Percentiles rank a stretch among this genome's conserved stretches.
Evolutionary conservation across 2,329 filamentous ascomycete species (phyloP).

Genomic region (Alternaria ethzedia): DNA sequence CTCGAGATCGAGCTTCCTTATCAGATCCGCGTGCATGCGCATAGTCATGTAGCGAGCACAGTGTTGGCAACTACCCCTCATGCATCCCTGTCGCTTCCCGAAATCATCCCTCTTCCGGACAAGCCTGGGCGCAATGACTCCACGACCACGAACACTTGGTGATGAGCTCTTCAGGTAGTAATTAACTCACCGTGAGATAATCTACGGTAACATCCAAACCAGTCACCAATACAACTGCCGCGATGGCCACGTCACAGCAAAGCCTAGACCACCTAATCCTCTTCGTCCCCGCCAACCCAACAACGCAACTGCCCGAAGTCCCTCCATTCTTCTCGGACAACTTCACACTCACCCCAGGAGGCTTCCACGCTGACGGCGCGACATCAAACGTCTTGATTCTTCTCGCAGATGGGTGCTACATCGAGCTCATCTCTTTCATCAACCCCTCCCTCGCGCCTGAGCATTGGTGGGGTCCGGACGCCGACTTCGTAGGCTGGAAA

Average conservation of each 20-base stretch:
- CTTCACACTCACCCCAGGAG: slow-evolving; percentile 67
- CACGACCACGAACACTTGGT: not conserved
- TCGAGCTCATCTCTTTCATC: slow-evolving; percentile 71
- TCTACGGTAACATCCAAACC: no score
- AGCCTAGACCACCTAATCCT: slow-evolving; percentile 70
- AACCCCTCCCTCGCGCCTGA: slow-evolving; percentile 52
- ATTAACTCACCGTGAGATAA: not conserved
- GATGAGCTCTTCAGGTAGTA: not conserved
- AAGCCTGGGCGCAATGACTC: not conserved
- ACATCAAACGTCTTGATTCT: slow-evolving; percentile 69
- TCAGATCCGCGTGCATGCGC: no score
- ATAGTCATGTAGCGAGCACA: no score
- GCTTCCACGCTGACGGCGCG: slow-evolving; percentile 65
- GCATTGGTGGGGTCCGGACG: slow-evolving; percentile 66
- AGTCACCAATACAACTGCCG: not conserved
- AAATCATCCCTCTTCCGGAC: not conserved
- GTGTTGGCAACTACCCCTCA: not conserved
- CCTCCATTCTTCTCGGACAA: slow-evolving; percentile 59
- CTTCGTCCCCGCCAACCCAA: slow-evolving; percentile 63
- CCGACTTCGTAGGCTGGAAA: slow-evolving; percentile 64
- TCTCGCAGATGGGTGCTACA: slow-evolving; percentile 68
- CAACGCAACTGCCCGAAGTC: slow-evolving; percentile 46
- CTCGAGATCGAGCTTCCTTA: no score
- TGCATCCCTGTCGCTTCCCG: not conserved
- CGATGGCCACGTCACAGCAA: slow-evolving; percentile 11